Evolutionary conservation across 148 eudicot species (phyloP).

Genomic region (Diospyros lotus): DNA sequence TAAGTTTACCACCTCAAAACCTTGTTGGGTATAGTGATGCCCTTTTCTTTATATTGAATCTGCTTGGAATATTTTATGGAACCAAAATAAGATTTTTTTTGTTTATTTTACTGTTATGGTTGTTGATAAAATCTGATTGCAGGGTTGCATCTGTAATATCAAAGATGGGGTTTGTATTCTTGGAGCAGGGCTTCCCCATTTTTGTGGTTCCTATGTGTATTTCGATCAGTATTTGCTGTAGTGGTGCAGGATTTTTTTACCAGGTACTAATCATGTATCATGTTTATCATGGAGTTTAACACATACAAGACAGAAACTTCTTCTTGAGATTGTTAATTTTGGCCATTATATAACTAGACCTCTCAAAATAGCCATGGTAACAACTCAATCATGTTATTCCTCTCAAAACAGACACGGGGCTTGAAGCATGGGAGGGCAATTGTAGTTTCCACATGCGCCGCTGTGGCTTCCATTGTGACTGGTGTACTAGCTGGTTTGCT

Average conservation of each 20-base stretch:
- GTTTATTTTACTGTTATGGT: constrained; percentile 3
- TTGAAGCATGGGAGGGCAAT: constrained; percentile 98
- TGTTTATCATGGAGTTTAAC: not conserved
- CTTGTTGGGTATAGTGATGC: too few species aligned
- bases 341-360: not conserved
- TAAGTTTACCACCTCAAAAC: too few species aligned
- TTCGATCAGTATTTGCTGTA: constrained; percentile 69
- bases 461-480: constrained; percentile 93
- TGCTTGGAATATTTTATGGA: too few species aligned
- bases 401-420: constrained; percentile 71
- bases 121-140: constrained; percentile 24
- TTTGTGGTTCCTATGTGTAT: constrained; percentile 72
- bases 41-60: too few species aligned
- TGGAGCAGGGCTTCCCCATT: constrained; percentile 87
- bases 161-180: constrained; percentile 89
- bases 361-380: not conserved
- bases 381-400: constrained; percentile 10
- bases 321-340: not conserved
- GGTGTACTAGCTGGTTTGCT: constrained; percentile 97
- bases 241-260: constrained; percentile 83
- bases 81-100: too few species aligned
- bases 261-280: constrained; percentile 46
- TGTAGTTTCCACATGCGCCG: constrained; percentile 96
- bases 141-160: constrained; percentile 95
- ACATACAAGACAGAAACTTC: not conserved